These are phyloP conservation scores for Cryphonectria japonica DNA, from an alignment of 2,329 filamentous ascomycete species.

Conservation along the genomic window DNA sequence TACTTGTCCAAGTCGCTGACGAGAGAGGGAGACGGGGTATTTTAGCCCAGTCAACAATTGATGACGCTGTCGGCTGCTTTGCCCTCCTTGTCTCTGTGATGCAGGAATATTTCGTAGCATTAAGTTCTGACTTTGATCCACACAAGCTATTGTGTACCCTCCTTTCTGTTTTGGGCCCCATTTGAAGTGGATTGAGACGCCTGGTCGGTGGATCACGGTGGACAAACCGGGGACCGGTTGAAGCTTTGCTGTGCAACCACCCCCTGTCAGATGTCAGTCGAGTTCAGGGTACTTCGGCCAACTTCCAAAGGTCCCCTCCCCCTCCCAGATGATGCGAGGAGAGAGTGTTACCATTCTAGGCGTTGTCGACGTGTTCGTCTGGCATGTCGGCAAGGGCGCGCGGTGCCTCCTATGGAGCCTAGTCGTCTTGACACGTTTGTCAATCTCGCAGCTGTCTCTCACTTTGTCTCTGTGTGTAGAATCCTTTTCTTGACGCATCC, in stretches of 20 bases:
- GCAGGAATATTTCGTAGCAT: neutral
- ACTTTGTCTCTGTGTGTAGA: no score
- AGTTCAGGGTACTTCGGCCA: constrained; percentile 2
- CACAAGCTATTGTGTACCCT: constrained; percentile 5
- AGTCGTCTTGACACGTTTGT: neutral
- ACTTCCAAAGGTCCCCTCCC: neutral
- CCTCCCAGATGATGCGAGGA: neutral
- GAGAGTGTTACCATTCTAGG: neutral
- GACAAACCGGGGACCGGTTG: neutral
- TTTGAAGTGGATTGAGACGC: constrained; percentile 5
- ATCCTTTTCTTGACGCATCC: neutral
- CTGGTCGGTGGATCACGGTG: neutral
- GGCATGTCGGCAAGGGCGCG: neutral
- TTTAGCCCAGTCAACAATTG: neutral
- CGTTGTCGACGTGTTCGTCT: neutral
- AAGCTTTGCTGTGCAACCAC: neutral
- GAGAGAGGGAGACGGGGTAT: neutral
- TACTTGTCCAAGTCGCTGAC: neutral
- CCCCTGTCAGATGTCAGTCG: neutral
- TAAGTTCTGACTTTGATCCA: constrained; percentile 8
- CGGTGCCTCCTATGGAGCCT: neutral
- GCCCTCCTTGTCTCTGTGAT: neutral
- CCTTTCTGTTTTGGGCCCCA: neutral
- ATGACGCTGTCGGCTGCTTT: neutral
- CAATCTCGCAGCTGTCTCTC: neutral